phyloP scores from a whole-genome alignment of 331 rosid genomes.

The Prunus yedoensis region DNA sequence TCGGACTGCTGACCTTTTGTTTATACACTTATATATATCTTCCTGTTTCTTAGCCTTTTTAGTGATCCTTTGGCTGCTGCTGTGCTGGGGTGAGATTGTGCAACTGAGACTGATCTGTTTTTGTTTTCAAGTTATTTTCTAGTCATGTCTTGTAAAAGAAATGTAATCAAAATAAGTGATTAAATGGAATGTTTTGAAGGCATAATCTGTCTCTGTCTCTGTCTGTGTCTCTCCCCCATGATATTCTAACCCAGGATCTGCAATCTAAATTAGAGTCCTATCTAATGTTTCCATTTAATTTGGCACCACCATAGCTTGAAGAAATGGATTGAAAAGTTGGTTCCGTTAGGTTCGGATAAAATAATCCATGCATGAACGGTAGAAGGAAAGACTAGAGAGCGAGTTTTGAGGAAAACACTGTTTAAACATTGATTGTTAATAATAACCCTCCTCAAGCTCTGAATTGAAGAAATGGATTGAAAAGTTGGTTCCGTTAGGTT shows the following conservation, averaged over 20 bases:
- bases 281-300: neutral
- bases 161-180: slow-evolving; percentile 19
- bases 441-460: neutral
- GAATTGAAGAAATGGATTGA: neutral
- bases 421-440: neutral
- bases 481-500: neutral
- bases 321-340: neutral
- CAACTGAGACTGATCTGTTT: neutral
- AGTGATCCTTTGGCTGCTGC: neutral
- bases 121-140: neutral
- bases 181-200: neutral
- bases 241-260: too few species aligned
- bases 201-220: neutral
- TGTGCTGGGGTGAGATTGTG: neutral
- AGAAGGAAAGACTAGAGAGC: neutral
- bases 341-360: neutral
- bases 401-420: neutral
- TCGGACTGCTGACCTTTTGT: slow-evolving; percentile 37
- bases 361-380: neutral
- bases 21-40: neutral
- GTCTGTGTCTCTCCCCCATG: too few species aligned
- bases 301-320: neutral
- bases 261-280: too few species aligned
- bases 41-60: neutral
- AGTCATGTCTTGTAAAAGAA: neutral